Conservation (phyloP, 106 monocot species). For the Dioscorea zingiberensis region DNA sequence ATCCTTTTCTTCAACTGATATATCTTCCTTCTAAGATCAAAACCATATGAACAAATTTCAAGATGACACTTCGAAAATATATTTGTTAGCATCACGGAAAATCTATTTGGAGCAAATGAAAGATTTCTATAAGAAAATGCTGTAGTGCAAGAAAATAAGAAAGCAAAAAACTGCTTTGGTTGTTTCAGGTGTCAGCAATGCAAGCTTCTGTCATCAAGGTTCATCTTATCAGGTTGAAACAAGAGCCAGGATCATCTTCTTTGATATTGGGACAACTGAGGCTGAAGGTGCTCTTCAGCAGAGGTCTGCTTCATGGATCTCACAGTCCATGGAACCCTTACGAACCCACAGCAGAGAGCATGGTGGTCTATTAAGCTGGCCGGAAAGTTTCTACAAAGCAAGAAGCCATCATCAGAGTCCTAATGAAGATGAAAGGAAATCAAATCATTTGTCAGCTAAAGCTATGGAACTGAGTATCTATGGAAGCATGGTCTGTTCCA, state of each 20-base stretch:
- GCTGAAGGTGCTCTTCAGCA: constrained; percentile 22
- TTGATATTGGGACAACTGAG: constrained; percentile 51
- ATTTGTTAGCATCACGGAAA: too few relatives aligned
- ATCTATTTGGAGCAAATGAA: too few relatives aligned
- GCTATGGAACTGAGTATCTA: constrained; percentile 88
- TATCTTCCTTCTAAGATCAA: too few relatives aligned
- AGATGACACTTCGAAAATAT: too few relatives aligned
- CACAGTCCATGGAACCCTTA: constrained; percentile 28
- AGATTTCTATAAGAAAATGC: too few relatives aligned
- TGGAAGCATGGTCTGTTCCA: constrained; percentile 60
- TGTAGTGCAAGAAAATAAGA: too few relatives aligned
- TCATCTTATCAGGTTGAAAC: constrained; percentile 54
- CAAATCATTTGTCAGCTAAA: constrained; percentile 53
- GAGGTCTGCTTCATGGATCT: constrained; percentile 30
- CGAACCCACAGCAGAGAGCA: constrained; percentile 46
- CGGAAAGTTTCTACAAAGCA: constrained; percentile 57
- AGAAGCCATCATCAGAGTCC: constrained; percentile 22
- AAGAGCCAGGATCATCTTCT: constrained; percentile 69
- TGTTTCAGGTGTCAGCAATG: constrained; percentile 24
- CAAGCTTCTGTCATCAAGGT: constrained; percentile 42
- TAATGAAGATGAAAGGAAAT: constrained; percentile 15
- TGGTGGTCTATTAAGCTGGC: constrained; percentile 80
- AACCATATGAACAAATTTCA: too few relatives aligned
- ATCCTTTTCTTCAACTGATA: background rate
- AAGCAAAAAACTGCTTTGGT: background rate